Base-by-base conservation (phyloP, 2,329 filamentous ascomycete species). In the Nectriaceae sp. region DNA sequence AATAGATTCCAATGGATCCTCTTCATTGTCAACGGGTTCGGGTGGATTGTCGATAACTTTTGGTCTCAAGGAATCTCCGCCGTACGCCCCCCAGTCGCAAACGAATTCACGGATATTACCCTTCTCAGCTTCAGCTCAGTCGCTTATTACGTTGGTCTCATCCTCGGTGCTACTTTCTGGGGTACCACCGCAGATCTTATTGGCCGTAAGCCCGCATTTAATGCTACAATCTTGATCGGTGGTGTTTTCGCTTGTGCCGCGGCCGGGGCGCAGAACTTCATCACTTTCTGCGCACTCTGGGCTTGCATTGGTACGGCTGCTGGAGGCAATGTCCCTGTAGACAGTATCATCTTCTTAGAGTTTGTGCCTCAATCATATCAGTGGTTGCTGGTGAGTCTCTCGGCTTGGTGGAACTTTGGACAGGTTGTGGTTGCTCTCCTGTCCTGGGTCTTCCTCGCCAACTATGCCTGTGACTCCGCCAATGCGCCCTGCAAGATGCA, bases 241-340 rank as follows among this genome's bases (percentile, higher is more conserved):
- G 72, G 72, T 1, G 70, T 84, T 2, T 86, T 85, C 54, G 84
- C 78, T 0, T 71, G 83, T 16, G 70, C 79, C 0, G 79, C 78
- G 3, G 83, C 82, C 0, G 78, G 79, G 0, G 75, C 78, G 0
- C 78, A 77, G 2, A 83, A 77, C 51, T 87, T 85, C 49, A 75
- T 75, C 1, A 76, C 77, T 0, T 75, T 84, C 24, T 79, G 76
- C 5, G 64, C 70, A 3, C 78, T 86, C 48, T 80, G 79, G 15
- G 80, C 81, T 8, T 65, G 79, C 31, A 65, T 74, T 5, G 72
- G 71, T 6, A 67, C 66, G 1, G 70, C 64, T 1, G 68, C 70
- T 1, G 72, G 72, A 10, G 75, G 75, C 0, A 77, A 77, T 19
- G 65, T 75, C 2, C 72, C 74, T 0, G 72, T 78, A 2, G 75